A percentile compares a stretch with the other conserved stretches of the same genome.
phyloP scores from a whole-genome alignment of 2,329 filamentous ascomycete species.

The Monilinia fructigena region DNA sequence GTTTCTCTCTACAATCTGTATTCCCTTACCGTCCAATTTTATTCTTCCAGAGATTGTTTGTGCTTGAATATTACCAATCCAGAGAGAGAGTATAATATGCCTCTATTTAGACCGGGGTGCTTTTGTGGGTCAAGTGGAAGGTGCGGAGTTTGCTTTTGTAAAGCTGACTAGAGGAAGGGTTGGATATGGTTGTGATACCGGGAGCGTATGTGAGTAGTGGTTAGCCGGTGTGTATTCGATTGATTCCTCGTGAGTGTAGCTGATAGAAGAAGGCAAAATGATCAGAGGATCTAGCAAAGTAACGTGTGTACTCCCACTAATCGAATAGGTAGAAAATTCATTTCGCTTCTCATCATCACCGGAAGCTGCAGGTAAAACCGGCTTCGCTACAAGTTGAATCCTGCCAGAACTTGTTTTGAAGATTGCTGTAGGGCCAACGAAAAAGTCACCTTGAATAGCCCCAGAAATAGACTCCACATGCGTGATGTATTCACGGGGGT shows the following conservation, averaged over 20 bases:
- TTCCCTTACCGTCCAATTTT: conserved; percentile 27
- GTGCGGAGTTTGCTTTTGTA: conserved; percentile 27
- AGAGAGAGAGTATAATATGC: conserved; percentile 34
- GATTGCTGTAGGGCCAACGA: conserved; percentile 30
- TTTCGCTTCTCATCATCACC: conserved; percentile 18
- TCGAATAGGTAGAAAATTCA: conserved; percentile 33
- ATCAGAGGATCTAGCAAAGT: conserved; percentile 31
- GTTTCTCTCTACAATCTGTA: conserved; percentile 30
- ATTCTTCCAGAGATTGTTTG: conserved; percentile 35
- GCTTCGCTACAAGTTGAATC: conserved; percentile 31
- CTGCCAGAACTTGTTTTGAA: conserved; percentile 32
- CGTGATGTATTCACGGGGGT: conserved; percentile 38
- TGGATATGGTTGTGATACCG: not conserved
- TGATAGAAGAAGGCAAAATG: not conserved
- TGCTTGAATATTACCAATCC: conserved; percentile 34
- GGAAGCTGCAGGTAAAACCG: conserved; percentile 29
- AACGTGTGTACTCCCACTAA: conserved; percentile 32
- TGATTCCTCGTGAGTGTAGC: not conserved
- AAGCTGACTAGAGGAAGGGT: not conserved
- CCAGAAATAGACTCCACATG: conserved; percentile 33
- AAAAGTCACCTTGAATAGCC: conserved; percentile 33
- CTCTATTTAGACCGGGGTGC: conserved; percentile 28
- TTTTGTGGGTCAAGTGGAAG: conserved; percentile 31
- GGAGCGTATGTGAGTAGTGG: not conserved
- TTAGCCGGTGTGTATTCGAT: not conserved